Conservation (phyloP, 192 early-diverging fungal genomes). For the Spizellomyces sp. region DNA sequence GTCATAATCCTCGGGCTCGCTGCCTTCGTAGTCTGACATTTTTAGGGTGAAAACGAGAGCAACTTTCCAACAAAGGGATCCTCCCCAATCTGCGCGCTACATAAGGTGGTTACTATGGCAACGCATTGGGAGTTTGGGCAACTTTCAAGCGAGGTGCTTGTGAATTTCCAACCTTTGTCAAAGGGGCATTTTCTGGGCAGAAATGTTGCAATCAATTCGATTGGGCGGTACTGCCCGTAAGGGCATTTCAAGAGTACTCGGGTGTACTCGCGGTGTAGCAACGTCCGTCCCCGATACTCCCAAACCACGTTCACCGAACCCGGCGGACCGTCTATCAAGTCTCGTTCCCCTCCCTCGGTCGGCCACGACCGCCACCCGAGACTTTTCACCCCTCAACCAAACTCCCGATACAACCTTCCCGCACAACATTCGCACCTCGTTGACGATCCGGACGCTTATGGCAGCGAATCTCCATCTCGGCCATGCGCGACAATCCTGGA, state of each 20-base stretch:
- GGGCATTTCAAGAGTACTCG: no score
- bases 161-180: no score
- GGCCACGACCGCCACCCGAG: neutral
- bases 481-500: constrained; percentile 75
- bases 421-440: constrained; percentile 23
- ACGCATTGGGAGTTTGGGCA: no score
- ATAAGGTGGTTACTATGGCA: no score
- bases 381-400: constrained; percentile 1
- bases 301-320: neutral
- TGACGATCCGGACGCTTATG: constrained; percentile 46
- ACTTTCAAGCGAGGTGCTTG: no score
- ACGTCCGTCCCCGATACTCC: no score
- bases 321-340: neutral
- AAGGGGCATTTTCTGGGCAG: no score
- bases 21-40: constrained; percentile 43
- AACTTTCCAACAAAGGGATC: no score
- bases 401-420: constrained; percentile 10
- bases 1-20: constrained; percentile 28
- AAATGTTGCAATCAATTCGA: no score
- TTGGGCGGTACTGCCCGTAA: no score
- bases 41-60: constrained; percentile 12
- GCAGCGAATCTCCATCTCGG: constrained; percentile 90
- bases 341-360: neutral
- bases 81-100: no score
- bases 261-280: no score